Base-by-base conservation (phyloP, 495 filamentous ascomycete genomes). In the Trichoderma orchidacearum region DNA sequence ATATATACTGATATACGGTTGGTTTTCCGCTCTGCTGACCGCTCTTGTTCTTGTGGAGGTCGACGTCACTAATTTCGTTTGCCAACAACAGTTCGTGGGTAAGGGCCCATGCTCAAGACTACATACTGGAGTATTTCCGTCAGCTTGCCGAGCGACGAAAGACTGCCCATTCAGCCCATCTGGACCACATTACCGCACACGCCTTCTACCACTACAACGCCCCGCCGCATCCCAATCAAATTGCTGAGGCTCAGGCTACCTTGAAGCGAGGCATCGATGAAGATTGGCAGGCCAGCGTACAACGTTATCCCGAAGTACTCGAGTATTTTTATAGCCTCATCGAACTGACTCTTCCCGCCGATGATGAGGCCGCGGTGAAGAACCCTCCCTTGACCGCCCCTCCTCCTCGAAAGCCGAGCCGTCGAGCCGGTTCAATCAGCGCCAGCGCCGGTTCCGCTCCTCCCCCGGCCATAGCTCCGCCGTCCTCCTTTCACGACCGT, bases 251-350 rank as follows among this genome's bases (percentile, higher is more conserved):
- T 25, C 75, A 85, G 60, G 71, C 73, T 7, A 70, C 75, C 59
- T 75, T 86, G 54, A 84, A 85, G 66, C 72, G 78, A 34, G 85
- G 82, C 59, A 83, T 87, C 65, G 84, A 87, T 63, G 83, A 85
- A 32, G 85, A 89, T 70, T 89, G 85, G 85, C 75, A 79, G 60
- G 72, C 75, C 7, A 81, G 77, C 29, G 84, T 87, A 32, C 80
- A 86, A 54, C 72, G 79, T 53, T 89, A 89, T 59, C 85, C 85
- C 4, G 82, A 87, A 62, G 83, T 88, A 27, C 72, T 89, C 35
- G 83, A 88, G 67, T 85, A 87, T 63, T 88, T 82, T 61, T 87
- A 79, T 70, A 74, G 77, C 56, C 69, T 85, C 27, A 78, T 86
- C 15, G 80, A 84, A 59, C 59, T 85, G 56, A 75, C 72, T 41